Evolutionary conservation across 2,329 filamentous ascomycete genomes (phyloP).

Genomic region (Ustulina deusta): DNA sequence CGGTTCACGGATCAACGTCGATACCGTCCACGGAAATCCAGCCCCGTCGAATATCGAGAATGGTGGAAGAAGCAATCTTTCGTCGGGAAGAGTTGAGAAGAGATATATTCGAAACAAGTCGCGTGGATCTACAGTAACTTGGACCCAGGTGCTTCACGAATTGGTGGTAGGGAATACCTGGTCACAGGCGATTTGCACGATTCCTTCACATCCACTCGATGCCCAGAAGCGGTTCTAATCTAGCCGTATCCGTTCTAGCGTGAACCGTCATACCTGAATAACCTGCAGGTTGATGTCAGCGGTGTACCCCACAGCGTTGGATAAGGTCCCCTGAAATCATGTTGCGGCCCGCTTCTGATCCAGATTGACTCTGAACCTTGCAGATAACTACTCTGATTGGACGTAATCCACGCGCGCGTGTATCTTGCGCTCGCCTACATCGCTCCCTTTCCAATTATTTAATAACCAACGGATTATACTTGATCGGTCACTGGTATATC

Average conservation of each 20-base stretch:
- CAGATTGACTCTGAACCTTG: constrained; percentile 26
- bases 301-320: constrained; percentile 19
- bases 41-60: constrained; percentile 9
- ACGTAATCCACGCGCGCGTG: constrained; percentile 35
- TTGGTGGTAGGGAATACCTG: constrained; percentile 19
- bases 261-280: neutral
- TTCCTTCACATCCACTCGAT: constrained; percentile 31
- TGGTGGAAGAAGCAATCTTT: constrained; percentile 20
- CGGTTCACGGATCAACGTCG: neutral
- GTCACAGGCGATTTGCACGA: constrained; percentile 22
- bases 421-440: constrained; percentile 19
- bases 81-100: neutral
- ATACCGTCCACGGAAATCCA: constrained; percentile 12
- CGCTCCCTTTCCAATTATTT: constrained; percentile 2
- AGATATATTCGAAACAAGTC: constrained; percentile 9
- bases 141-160: neutral
- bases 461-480: neutral
- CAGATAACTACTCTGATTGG: constrained; percentile 29
- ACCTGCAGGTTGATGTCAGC: constrained; percentile 39
- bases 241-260: constrained; percentile 29
- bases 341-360: constrained; percentile 27
- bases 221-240: constrained; percentile 14
- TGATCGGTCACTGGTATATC: neutral
- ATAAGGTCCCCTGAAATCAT: constrained; percentile 27
- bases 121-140: constrained; percentile 1